Conservation (phyloP, 78 protist species). For the Dictyostelium capitatum region DNA sequence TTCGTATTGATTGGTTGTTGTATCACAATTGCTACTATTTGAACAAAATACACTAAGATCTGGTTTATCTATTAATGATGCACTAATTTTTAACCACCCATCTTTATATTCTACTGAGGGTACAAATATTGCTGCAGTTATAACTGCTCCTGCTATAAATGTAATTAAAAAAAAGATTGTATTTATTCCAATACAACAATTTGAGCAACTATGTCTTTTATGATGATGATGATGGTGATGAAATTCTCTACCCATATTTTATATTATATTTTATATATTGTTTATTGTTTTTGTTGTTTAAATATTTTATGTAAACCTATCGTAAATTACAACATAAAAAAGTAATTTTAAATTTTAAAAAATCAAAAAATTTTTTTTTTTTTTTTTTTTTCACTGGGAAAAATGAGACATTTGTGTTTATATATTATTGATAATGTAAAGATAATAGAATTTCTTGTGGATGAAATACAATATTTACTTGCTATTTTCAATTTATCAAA, state of each 20-base stretch:
- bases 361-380: background rate
- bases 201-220: slow-evolving; percentile 63
- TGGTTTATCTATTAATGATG: slow-evolving; percentile 11
- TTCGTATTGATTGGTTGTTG: slow-evolving; percentile 37
- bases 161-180: slow-evolving; percentile 30
- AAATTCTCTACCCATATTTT: slow-evolving; percentile 31
- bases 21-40: background rate
- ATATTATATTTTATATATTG: background rate
- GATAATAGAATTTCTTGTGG: too few relatives aligned
- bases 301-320: too few relatives aligned
- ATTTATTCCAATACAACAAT: slow-evolving; percentile 70
- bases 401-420: too few relatives aligned
- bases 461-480: too few relatives aligned
- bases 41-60: background rate
- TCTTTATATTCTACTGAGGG: slow-evolving; percentile 67
- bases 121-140: slow-evolving; percentile 31
- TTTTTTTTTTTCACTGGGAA: background rate
- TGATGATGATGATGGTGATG: slow-evolving; percentile 79
- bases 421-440: too few relatives aligned
- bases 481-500: too few relatives aligned
- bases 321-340: too few relatives aligned
- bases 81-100: slow-evolving; percentile 26
- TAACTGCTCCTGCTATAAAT: slow-evolving; percentile 73
- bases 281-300: background rate
- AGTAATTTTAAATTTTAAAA: too few relatives aligned